phyloP scores from a whole-genome alignment of 1,284 basidiomycete genomes.

The Ustilago sp. region DNA sequence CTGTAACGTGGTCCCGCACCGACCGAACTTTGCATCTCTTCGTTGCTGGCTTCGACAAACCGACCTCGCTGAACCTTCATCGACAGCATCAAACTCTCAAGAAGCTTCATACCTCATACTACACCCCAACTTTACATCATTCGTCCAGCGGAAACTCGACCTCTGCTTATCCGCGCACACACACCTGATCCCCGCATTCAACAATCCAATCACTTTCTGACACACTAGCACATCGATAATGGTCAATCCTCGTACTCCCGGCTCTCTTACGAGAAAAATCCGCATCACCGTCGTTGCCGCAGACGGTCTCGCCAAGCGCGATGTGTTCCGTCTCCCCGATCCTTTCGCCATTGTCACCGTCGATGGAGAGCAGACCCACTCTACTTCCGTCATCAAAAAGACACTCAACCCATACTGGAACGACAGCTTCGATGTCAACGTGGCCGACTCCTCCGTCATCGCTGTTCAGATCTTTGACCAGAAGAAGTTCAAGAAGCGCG shows the following conservation, averaged over 20 bases:
- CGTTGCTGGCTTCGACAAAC: not conserved
- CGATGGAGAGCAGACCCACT: conserved; percentile 92
- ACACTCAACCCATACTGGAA: conserved; percentile 70
- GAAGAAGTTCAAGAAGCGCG: conserved; percentile 93
- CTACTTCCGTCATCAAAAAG: conserved; percentile 75
- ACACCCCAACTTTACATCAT: not conserved
- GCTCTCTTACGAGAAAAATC: conserved; percentile 61
- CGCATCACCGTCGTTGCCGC: conserved; percentile 69
- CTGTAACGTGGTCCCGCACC: not conserved
- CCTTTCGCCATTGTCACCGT: conserved; percentile 95
- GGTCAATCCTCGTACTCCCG: conserved; percentile 63
- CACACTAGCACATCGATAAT: conserved; percentile 23
- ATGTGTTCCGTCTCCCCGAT: conserved; percentile 80
- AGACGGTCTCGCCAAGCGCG: conserved; percentile 67
- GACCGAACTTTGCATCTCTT: not conserved
- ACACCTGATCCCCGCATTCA: not conserved
- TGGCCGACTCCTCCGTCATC: conserved; percentile 89
- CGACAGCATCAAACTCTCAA: not conserved
- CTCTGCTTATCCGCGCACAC: not conserved
- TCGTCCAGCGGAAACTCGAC: not conserved
- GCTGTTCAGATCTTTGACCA: conserved; percentile 97
- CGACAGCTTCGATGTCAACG: conserved; percentile 72
- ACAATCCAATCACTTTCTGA: not conserved
- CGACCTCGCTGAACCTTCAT: not conserved
- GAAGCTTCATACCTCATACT: not conserved